Evolutionary conservation across 768 basidiomycete species (phyloP).

Genomic region (Kwoniella newhampshirensis): DNA sequence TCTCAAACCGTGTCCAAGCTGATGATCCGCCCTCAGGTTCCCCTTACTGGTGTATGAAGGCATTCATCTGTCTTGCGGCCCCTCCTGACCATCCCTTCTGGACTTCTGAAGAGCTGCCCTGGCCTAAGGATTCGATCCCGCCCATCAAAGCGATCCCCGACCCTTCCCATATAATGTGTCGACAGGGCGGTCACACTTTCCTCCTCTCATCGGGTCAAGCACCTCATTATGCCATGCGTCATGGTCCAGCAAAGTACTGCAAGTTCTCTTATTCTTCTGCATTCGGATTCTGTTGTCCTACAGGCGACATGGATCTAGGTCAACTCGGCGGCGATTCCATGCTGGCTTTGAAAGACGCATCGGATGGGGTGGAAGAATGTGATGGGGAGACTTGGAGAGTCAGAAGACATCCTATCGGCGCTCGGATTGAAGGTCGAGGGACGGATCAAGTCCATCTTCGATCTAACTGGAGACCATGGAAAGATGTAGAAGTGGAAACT

Average conservation of each 20-base stretch:
- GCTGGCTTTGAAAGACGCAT: constrained; percentile 68
- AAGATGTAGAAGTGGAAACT: constrained; percentile 70
- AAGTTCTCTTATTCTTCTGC: constrained; percentile 75
- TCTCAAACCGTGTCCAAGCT: background rate
- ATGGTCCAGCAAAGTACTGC: constrained; percentile 75
- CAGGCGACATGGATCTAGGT: constrained; percentile 66
- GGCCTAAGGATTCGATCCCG: constrained; percentile 59
- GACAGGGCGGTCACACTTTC: constrained; percentile 63
- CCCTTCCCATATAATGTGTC: constrained; percentile 68
- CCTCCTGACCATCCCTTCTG: constrained; percentile 72
- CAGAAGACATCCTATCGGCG: constrained; percentile 65
- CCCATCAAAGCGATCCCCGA: constrained; percentile 61
- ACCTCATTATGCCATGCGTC: constrained; percentile 75
- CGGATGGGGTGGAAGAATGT: constrained; percentile 41
- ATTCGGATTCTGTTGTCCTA: constrained; percentile 74
- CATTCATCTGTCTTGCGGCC: constrained; percentile 67
- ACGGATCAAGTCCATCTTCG: constrained; percentile 58
- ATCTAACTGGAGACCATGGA: constrained; percentile 74
- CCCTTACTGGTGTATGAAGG: constrained; percentile 79
- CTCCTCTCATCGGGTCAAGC: constrained; percentile 74
- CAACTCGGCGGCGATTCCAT: constrained; percentile 71
- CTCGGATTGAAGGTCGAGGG: constrained; percentile 56
- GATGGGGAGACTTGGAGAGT: constrained; percentile 71
- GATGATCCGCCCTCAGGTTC: constrained; percentile 56
- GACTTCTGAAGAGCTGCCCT: constrained; percentile 66